phyloP scores from a whole-genome alignment of 2,329 filamentous ascomycete species.

The Calonectria pauciramosa region DNA sequence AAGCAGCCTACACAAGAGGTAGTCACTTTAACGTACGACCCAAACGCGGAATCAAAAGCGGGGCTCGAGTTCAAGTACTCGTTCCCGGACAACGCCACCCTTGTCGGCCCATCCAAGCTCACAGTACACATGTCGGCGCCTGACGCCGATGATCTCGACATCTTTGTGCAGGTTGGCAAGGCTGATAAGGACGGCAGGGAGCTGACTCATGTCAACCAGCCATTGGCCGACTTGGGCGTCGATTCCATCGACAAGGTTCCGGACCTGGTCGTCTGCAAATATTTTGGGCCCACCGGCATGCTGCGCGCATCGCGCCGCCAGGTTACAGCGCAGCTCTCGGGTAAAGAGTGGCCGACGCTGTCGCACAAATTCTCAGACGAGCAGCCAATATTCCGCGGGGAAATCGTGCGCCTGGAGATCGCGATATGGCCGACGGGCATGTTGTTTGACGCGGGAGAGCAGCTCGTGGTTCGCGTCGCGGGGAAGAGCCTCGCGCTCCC shows the following conservation, averaged over 20 bases:
- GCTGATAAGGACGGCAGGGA: background rate
- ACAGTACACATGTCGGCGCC: background rate
- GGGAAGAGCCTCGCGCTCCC: background rate
- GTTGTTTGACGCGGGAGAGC: background rate
- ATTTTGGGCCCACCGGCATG: background rate
- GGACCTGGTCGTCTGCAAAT: background rate
- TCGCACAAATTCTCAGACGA: background rate
- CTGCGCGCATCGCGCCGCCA: background rate
- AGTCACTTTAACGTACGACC: background rate
- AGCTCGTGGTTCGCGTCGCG: background rate
- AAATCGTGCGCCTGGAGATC: background rate
- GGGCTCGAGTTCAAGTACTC: background rate
- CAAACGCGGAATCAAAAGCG: background rate
- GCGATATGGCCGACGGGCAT: background rate
- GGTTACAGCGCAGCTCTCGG: background rate
- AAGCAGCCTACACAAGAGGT: background rate
- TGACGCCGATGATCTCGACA: background rate
- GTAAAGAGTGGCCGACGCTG: background rate
- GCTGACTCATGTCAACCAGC: background rate
- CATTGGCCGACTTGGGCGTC: background rate
- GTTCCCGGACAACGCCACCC: background rate
- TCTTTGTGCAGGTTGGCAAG: background rate
- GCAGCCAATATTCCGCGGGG: background rate
- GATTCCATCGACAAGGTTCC: background rate
- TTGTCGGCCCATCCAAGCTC: background rate